Base-by-base conservation (phyloP, 2,329 filamentous ascomycete species). In the Fusarium sp. region DNA sequence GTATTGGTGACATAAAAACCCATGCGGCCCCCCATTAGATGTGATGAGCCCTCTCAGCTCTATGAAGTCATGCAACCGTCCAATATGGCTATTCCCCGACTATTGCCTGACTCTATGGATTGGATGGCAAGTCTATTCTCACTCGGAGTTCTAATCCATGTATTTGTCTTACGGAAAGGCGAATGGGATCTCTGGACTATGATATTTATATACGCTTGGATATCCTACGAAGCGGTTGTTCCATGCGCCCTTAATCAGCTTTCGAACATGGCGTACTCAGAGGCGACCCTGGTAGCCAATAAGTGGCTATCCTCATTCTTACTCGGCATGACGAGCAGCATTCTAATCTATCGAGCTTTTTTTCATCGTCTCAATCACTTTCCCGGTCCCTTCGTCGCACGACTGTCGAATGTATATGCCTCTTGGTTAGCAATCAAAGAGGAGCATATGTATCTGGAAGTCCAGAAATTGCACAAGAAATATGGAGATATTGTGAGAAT, bases 401-500 rank as follows among this genome's bases (percentile, higher is more conserved):
- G 52, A 0, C 28, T 72, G 1, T 69, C 65, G 6, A 51, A 62
- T 3, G 13, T 47, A 5, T 67, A 69, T 10, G 12, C 53, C 1
- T 53, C 62, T 0, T 42, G 37, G 11, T 36, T 65, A 26, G 18
- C 56, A 0, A 26, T 50, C 0, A 54, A 60, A 30, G 30, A 60
- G 6, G 46, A 57, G 16, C 54, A 71, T 6, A 40, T 57, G 16
- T 60, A 67, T 5, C 33, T 58, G 1, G 69, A 71, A 10, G 54
- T 62, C 0, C 65, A 61, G 8, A 47, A 67, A 8, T 18, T 72
- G 0, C 69, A 72, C 20, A 34, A 51, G 2, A 54, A 62, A 6
- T 67, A 72, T 10, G 69, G 68, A 15, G 61, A 69, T 8, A 62
- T 64, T 2, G 68, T 72, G 7, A 49, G 69, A 20, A 55, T 72